Evolutionary conservation across 345 rosid species (phyloP), one percentile per base, ranked within the genome.

Genomic region (Acer negundo): DNA sequence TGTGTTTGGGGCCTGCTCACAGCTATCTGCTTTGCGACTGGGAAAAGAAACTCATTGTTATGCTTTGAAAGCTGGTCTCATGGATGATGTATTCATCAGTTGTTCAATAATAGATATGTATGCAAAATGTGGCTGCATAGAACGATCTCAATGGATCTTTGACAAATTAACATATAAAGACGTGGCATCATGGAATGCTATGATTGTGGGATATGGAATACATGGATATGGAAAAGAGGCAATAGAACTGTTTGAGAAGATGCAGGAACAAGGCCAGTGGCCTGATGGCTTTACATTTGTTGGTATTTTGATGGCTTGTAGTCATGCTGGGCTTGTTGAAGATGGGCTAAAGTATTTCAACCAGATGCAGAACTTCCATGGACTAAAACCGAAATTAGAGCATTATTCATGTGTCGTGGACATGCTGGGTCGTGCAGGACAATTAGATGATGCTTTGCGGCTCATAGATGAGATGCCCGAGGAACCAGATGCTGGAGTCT

Each of bases 351-450:
- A 79, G 62, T 84, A 84, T 81, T 82, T 90, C 79, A 74, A 76
- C 51, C 81, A 80, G 80, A 90, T 90, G 91, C 82, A 72, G 69
- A 73, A 62, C 19, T 47, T 46, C 9, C 79, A 83, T 71, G 72
- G 80, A 24, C 2, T 86, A 51, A 80, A 87, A 44, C 95, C 94
- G 69, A 78, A 75, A 73, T n/a, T 89, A 62, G 90, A 92, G 87
- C 92, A 88, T 83, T 90, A 90, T 80, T 87, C 93, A 62, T 90
- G 93, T 80, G 82, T 87, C 64, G 85, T 90, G 23, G 98, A 92
- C 79, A 93, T 90, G 89, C 75, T 92, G 74, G 87, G 94, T n/a
- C 82, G 93, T 23, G 90, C 90, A 51, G 93, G 95, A 76, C 62
- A 79, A 74, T 75, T 90, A 73, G 80, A 77, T 65, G 83, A 87